These are phyloP conservation scores for Incumbomyces lentus DNA, from an alignment of 2,329 filamentous ascomycete species.

Conservation along the genomic window DNA sequence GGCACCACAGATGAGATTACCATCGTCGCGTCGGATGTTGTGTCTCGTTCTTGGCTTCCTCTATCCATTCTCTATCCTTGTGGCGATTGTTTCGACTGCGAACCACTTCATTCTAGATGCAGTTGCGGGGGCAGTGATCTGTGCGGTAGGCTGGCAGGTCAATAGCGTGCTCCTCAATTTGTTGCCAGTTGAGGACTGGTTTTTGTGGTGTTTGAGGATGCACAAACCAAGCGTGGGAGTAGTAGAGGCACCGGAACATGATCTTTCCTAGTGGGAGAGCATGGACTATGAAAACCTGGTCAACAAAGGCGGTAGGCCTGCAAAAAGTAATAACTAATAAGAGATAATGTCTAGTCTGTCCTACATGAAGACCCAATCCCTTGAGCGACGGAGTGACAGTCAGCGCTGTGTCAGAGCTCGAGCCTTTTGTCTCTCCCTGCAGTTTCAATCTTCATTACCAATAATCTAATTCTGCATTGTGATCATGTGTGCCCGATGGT, in stretches of 20 bases:
- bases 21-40: slow-evolving; percentile 41
- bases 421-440: too few relatives aligned
- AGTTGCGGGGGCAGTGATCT: slow-evolving; percentile 56
- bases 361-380: too few relatives aligned
- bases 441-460: too few relatives aligned
- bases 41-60: slow-evolving; percentile 46
- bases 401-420: too few relatives aligned
- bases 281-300: too few relatives aligned
- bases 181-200: slow-evolving; percentile 57
- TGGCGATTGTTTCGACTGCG: slow-evolving; percentile 60
- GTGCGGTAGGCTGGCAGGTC: slow-evolving; percentile 51
- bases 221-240: slow-evolving; percentile 46
- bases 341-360: too few relatives aligned
- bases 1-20: slow-evolving; percentile 30
- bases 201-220: slow-evolving; percentile 51
- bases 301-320: too few relatives aligned
- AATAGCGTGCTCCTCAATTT: slow-evolving; percentile 51
- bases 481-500: too few relatives aligned
- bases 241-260: slow-evolving; percentile 8
- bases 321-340: too few relatives aligned
- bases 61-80: slow-evolving; percentile 56
- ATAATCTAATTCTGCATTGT: too few relatives aligned
- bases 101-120: slow-evolving; percentile 66
- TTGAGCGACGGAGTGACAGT: too few relatives aligned
- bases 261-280: too few relatives aligned